Evolutionary conservation across 2,329 filamentous ascomycete species (phyloP).

Genomic region (Penicillium sumatraense): DNA sequence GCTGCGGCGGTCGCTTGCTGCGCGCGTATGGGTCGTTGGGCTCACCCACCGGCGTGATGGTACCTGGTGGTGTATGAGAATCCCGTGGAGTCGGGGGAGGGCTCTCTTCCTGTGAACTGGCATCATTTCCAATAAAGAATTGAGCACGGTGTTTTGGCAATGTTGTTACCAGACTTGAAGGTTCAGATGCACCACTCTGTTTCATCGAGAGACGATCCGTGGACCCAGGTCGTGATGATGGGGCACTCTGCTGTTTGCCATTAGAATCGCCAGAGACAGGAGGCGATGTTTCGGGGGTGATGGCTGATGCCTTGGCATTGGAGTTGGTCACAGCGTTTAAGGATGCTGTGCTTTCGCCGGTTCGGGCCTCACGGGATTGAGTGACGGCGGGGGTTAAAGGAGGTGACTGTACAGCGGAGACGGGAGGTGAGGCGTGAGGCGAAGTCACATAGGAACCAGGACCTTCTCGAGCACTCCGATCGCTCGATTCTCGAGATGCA

Average conservation of each 20-base stretch:
- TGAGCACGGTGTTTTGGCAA: slow-evolving; percentile 56
- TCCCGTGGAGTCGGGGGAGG: slow-evolving; percentile 64
- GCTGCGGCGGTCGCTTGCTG: slow-evolving; percentile 73
- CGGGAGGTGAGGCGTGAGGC: slow-evolving; percentile 68
- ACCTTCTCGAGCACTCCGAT: slow-evolving; percentile 60
- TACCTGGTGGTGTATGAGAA: slow-evolving; percentile 64
- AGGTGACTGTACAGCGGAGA: slow-evolving; percentile 79
- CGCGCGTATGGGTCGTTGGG: slow-evolving; percentile 86
- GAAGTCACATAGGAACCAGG: slow-evolving; percentile 68
- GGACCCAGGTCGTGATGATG: slow-evolving; percentile 46
- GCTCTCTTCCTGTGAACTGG: slow-evolving; percentile 61
- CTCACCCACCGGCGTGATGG: slow-evolving; percentile 79
- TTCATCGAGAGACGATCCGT: slow-evolving; percentile 46
- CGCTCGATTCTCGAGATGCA: slow-evolving; percentile 62
- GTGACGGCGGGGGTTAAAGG: slow-evolving; percentile 87
- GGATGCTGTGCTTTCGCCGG: slow-evolving; percentile 37
- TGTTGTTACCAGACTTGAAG: slow-evolving; percentile 47
- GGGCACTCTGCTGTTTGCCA: slow-evolving; percentile 37
- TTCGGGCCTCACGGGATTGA: slow-evolving; percentile 58
- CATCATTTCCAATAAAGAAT: slow-evolving; percentile 64
- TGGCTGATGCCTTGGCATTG: slow-evolving; percentile 38
- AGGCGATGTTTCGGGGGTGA: slow-evolving; percentile 61
- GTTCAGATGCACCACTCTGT: slow-evolving; percentile 50
- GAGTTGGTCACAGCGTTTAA: slow-evolving; percentile 38
- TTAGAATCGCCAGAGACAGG: slow-evolving; percentile 48